Base-by-base conservation (phyloP, 164 flowering plant genomes). In the Piper betle region DNA sequence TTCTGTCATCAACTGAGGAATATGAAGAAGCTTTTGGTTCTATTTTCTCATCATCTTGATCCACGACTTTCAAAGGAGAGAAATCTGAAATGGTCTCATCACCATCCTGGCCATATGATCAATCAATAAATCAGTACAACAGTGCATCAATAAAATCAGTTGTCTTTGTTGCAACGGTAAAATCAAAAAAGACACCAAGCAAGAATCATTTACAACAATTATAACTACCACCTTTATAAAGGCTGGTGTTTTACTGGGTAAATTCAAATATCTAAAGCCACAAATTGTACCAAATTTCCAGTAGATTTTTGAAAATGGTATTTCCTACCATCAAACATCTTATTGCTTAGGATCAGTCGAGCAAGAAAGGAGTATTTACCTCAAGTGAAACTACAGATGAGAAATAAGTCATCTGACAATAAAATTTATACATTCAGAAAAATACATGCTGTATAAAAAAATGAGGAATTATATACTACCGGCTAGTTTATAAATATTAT, bases 171-270 rank as follows among this genome's bases (percentile, higher is more conserved):
- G 11, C 15, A 46, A 10, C 0, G 15, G 50, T 6, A 6, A 15
- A 2, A 25, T 25, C 33, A 25, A 25, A 25, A 1, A 25, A 25
- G 33, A 25, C 33, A 25, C 33, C 52, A 38, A 15, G 48, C 3
- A n/a, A 9, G 61, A 58, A 15, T 38, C 13, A 16, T 40, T 33
- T 9, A 37, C 15, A 9, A 5, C 55, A 61, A 41, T n/a, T 18
- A 42, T 17, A 13, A 17, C 39, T 15, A 15, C 20, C 37, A 25
- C 17, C 16, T 7, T 37, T 46, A 46, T 72, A 63, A 75, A 57
- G 55, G 65, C 59, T 54, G 62, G 65, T 39, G 71, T 46, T 2
- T 12, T 46, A 10, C 50, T 46, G 15, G 50, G 6, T 46, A 46
- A 46, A 5, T 46, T 2, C 13, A 2, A 15, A 46, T 46, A 46